Base-by-base conservation (phyloP, 179 eudicot species). In the Drosera spatulata region DNA sequence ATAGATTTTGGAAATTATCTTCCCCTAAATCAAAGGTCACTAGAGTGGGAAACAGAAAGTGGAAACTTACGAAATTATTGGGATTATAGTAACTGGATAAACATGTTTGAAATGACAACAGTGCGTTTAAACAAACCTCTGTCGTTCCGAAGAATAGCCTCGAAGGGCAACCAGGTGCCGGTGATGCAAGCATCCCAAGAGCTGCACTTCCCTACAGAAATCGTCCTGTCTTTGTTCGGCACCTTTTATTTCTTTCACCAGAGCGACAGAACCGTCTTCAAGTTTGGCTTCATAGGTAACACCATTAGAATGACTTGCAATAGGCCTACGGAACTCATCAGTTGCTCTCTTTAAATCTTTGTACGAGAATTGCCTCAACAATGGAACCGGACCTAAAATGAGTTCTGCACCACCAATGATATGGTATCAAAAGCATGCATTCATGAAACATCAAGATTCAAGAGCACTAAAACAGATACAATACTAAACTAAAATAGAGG, bases 291-390 rank as follows among this genome's bases (percentile, higher is more conserved):
- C 80, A 52, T 87, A 87, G 39, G 73, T 67, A 54, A 68, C 65
- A 41, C 80, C 79, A 10, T 74, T 69, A 33, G 82, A 56, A 55
- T 85, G 71, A 65, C 66, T 73, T 7, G 80, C 66, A 53, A 79
- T 61, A 33, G 80, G 66, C 66, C 87, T 74, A 13, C 73, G 82
- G 56, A 87, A 87, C 33, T 81, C 73, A 59, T 85, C 84, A 10
- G 93, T 87, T 39, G 96, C 93, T 53, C 49, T 83, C 75, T 77
- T 79, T 70, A 87, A 69, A 45, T 87, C 89, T 65, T 69, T 77
- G 68, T 79, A 80, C 9, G 93, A 75, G 68, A 75, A 70, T 41
- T 56, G 72, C 68, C 73, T 76, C 50, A 83, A 50, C 56, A 79
- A 67, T 5, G 67, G 60, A 41, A 76, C 67, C 7, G 72, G 61